Evolutionary conservation across 192 early-diverging fungal genomes (phyloP).

Genomic region (Spizellomyces punctatus): DNA sequence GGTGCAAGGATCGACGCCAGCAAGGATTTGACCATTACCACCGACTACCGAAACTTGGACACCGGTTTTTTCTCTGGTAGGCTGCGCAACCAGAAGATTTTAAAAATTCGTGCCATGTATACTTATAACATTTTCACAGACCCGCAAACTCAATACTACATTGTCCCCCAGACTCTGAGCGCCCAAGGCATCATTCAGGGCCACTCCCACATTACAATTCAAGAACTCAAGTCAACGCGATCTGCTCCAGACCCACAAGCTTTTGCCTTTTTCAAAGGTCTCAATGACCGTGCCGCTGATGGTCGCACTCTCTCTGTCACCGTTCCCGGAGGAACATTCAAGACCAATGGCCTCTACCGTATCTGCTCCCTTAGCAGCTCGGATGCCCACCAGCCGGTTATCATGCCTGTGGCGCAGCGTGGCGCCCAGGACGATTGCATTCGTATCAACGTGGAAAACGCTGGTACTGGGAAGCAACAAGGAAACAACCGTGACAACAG

Average conservation of each 20-base stretch:
- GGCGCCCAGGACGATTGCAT: conserved; percentile 53
- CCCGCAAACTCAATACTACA: conserved; percentile 34
- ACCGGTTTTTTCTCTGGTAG: conserved; percentile 42
- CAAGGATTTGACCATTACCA: conserved; percentile 27
- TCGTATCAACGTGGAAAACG: conserved; percentile 33
- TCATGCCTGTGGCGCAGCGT: conserved; percentile 47
- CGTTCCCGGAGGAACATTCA: conserved; percentile 39
- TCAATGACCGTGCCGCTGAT: conserved; percentile 39
- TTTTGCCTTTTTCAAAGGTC: conserved; percentile 48
- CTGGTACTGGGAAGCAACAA: not conserved
- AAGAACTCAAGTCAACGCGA: conserved; percentile 17
- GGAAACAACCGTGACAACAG: not conserved
- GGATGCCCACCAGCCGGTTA: conserved; percentile 40
- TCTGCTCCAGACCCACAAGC: conserved; percentile 27
- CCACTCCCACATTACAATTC: conserved; percentile 51
- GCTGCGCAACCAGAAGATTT: no score
- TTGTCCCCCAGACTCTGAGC: conserved; percentile 45
- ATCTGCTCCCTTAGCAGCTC: conserved; percentile 38
- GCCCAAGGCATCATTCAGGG: conserved; percentile 44
- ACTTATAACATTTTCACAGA: not conserved
- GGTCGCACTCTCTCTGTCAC: conserved; percentile 29
- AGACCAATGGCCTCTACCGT: conserved; percentile 29
- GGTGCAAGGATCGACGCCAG: conserved; percentile 35
- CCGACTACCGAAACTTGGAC: conserved; percentile 34
- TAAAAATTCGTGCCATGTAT: no score